Percentiles rank a stretch among this genome's conserved stretches.
These are phyloP conservation scores for Hirschioporus abietinus DNA, from an alignment of 768 basidiomycete genomes.

Conservation along the genomic window DNA sequence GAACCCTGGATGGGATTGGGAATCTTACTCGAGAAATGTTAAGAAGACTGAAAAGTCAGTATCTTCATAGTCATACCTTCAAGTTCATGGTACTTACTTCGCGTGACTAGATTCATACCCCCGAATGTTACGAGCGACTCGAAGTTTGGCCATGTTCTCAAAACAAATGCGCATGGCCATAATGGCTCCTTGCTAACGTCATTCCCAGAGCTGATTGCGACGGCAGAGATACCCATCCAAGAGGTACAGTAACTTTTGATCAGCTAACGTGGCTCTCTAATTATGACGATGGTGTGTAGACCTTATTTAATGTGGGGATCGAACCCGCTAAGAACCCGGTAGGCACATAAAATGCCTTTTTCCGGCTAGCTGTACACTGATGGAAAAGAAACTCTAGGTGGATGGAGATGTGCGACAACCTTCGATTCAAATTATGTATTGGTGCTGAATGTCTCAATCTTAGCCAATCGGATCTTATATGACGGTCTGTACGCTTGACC, in stretches of 20 bases:
- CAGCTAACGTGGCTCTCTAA: neutral
- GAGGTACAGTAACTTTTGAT: neutral
- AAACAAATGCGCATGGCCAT: neutral
- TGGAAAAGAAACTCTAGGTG: neutral
- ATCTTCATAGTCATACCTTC: neutral
- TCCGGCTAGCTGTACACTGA: neutral
- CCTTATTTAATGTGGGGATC: neutral
- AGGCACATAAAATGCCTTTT: neutral
- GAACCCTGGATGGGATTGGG: conserved; percentile 22
- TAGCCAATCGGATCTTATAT: conserved; percentile 12
- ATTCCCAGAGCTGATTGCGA: neutral
- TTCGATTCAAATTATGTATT: neutral
- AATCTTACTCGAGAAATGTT: conserved; percentile 13
- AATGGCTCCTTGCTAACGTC: neutral
- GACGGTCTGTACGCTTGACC: conserved; percentile 15
- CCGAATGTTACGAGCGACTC: neutral
- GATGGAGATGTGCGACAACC: neutral
- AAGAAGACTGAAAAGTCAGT: conserved; percentile 14
- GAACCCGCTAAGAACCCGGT: neutral
- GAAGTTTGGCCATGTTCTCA: neutral
- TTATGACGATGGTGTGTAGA: neutral
- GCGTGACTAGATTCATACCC: neutral
- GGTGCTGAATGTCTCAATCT: neutral
- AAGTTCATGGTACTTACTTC: neutral
- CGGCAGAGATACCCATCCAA: neutral